Conservation (phyloP, 1,284 basidiomycete genomes). For the Apiotrichum sp. region DNA sequence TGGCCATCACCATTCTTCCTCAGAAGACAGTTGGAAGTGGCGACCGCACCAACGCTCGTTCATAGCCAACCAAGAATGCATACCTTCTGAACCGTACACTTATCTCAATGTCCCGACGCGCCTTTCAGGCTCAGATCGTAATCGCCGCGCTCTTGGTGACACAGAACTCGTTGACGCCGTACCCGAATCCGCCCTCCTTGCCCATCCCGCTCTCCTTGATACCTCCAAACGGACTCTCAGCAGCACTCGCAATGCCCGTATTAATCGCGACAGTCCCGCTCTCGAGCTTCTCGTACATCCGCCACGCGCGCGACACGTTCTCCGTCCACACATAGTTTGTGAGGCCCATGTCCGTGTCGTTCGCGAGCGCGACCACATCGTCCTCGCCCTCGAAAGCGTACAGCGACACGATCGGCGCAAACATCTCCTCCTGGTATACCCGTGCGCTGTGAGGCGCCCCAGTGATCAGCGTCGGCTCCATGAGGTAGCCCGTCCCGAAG, state of each 20-base stretch:
- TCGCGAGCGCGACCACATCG: constrained; percentile 76
- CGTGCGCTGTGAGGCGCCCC: constrained; percentile 65
- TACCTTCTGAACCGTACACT: no score
- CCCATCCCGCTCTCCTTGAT: constrained; percentile 33
- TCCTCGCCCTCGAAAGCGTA: constrained; percentile 83
- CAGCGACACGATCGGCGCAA: constrained; percentile 58
- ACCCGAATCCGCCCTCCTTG: constrained; percentile 22
- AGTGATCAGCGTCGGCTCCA: constrained; percentile 73
- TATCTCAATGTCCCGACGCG: no score
- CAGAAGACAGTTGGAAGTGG: no score
- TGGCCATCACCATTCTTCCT: no score
- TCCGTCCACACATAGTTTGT: constrained; percentile 86
- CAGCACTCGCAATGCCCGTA: constrained; percentile 70
- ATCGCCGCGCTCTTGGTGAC: constrained; percentile 12
- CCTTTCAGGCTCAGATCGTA: no score
- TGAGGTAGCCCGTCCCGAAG: constrained; percentile 55
- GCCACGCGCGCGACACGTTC: constrained; percentile 80
- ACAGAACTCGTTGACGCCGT: constrained; percentile 19
- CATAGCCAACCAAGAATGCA: no score
- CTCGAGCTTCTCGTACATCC: constrained; percentile 86
- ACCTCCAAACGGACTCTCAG: constrained; percentile 82
- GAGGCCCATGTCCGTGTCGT: constrained; percentile 72
- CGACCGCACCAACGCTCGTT: no score
- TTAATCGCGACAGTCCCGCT: constrained; percentile 78
- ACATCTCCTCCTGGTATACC: constrained; percentile 70